phyloP scores from a whole-genome alignment of 2,329 filamentous ascomycete species.

The Fusarium lyarnte region DNA sequence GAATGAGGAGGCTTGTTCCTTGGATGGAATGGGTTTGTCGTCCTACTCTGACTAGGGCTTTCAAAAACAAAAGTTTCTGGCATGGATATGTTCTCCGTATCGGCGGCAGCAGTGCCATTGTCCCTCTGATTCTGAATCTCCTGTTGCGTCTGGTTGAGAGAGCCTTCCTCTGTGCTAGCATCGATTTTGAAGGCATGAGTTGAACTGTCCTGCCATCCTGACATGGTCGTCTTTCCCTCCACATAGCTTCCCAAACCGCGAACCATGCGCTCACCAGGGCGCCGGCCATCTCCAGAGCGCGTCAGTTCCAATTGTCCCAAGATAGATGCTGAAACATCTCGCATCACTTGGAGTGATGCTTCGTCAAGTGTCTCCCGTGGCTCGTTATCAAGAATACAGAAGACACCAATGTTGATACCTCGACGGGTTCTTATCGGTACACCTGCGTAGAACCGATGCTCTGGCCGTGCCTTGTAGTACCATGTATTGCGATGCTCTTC shows the following conservation, averaged over 20 bases:
- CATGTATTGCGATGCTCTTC: conserved; percentile 37
- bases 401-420: conserved; percentile 56
- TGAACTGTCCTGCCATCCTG: conserved; percentile 26
- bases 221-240: conserved; percentile 47
- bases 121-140: conserved; percentile 10
- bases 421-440: conserved; percentile 51
- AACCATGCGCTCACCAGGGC: conserved; percentile 51
- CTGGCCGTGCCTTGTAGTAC: conserved; percentile 34
- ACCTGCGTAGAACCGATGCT: conserved; percentile 52
- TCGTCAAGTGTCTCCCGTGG: conserved; percentile 38
- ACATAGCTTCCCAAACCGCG: conserved; percentile 51
- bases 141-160: conserved; percentile 17
- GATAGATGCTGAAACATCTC: conserved; percentile 45
- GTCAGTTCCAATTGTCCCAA: conserved; percentile 50
- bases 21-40: neutral
- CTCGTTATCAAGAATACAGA: conserved; percentile 44
- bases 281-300: conserved; percentile 39
- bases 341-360: conserved; percentile 41
- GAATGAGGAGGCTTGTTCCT: neutral
- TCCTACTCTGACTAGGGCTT: neutral
- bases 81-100: neutral
- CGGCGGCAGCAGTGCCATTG: neutral
- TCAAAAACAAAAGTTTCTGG: conserved; percentile 17
- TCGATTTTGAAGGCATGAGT: conserved; percentile 9
- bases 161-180: conserved; percentile 9